Conservation (phyloP, 306 rosid genomes). For the Malus domestica region ASM211411v1 NC_041791.1:33508001-33508500, state of each 20-base stretch:
- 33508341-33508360: constrained; percentile 43
- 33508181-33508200: constrained; percentile 10
- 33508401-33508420: not conserved
- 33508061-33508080: too few relatives aligned
- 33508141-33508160: too few relatives aligned
- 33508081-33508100: too few relatives aligned
- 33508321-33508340: constrained; percentile 31
- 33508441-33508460: constrained; percentile 76
- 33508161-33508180: constrained; percentile 2
- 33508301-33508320: not conserved
- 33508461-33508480: constrained; percentile 53
- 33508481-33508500: too few relatives aligned
- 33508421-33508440: constrained; percentile 71
- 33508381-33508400: not conserved
- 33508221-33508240: constrained; percentile 56
- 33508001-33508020: too few relatives aligned
- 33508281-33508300: not conserved
- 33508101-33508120: too few relatives aligned
- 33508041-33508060: too few relatives aligned
- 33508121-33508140: too few relatives aligned
- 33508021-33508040: too few relatives aligned
- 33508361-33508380: constrained; percentile 10
- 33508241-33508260: constrained; percentile 26
- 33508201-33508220: constrained; percentile 45
- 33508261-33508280: too few relatives aligned